Base-by-base conservation (phyloP, 2,329 filamentous ascomycete species). In the Ceratocystiopsis minuta region DNA sequence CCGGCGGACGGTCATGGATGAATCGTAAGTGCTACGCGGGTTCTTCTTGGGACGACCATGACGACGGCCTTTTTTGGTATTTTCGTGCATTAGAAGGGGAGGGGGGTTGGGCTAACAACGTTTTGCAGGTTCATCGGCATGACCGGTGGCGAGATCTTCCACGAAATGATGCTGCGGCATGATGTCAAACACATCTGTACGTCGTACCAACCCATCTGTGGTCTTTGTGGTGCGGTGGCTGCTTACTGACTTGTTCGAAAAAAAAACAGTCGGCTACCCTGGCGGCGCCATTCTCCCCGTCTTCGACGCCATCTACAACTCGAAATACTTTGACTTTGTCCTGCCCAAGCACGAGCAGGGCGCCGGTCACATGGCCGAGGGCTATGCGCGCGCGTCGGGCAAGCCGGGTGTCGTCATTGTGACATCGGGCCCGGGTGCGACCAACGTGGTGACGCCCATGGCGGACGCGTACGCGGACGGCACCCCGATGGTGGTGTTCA, bases 221-320 rank as follows among this genome's bases (percentile, higher is more conserved):
- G 28, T 13, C 17, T 17, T 16, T n/a, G n/a, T n/a, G n/a, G n/a
- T n/a, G n/a, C n/a, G n/a, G n/a, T n/a, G n/a, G n/a, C n/a, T n/a
- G n/a, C 28, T 38, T 15, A 16, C 18, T 35, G 38, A 18, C 5
- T 36, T 24, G 5, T 14, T 37, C 15, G 13, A 39, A 40, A 42
- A 44, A 4, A 9, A 46, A 48, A 6, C 32, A 83, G 78, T 87
- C 55, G 81, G 81, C 47, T 96, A 96, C 64, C 84, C 88, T 51
- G 88, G 88, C 54, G 88, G 90, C 57, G 87, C 90, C 50, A 96
- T 96, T 63, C 78, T 96, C 33, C 90, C 90, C 53, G 88, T 96
- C 36, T 96, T 95, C 66, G 90, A 98, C 61, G 90, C 90, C 55
- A 96, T 98, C 58, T 93, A 93, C 72, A 94, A 95, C 67, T 96